Conservation (phyloP, 2,329 filamentous ascomycete genomes). For the Trichoderma sp. region DNA sequence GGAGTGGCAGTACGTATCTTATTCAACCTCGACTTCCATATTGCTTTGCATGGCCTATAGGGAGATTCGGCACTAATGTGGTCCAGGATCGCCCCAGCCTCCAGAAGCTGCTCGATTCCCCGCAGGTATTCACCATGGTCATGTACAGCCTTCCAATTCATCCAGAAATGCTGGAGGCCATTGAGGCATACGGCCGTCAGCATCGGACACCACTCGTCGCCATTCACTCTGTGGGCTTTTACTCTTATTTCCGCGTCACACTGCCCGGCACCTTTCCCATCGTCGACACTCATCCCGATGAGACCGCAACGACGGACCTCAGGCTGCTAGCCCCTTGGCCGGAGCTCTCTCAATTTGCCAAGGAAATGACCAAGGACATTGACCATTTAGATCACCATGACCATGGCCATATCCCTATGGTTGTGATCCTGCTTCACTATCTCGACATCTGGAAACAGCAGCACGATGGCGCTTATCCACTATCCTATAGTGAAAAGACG, state of each 20-base stretch:
- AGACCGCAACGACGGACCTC: slow-evolving; percentile 80
- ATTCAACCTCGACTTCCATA: neutral
- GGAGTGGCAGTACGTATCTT: slow-evolving; percentile 42
- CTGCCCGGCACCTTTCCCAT: slow-evolving; percentile 83
- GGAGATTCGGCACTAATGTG: slow-evolving; percentile 22
- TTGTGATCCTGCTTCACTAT: slow-evolving; percentile 80
- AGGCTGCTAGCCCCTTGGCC: slow-evolving; percentile 84
- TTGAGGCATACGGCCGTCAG: slow-evolving; percentile 53
- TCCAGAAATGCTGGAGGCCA: slow-evolving; percentile 46
- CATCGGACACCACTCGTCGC: slow-evolving; percentile 75
- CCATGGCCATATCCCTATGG: slow-evolving; percentile 89
- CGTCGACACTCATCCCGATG: slow-evolving; percentile 92
- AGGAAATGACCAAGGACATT: slow-evolving; percentile 68
- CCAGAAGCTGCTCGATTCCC: slow-evolving; percentile 45
- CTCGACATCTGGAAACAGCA: slow-evolving; percentile 75
- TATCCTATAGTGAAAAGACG: slow-evolving; percentile 80
- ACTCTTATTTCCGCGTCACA: slow-evolving; percentile 81
- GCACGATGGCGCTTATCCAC: slow-evolving; percentile 70
- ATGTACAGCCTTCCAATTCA: slow-evolving; percentile 57
- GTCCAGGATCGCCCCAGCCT: slow-evolving; percentile 41
- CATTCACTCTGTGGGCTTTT: slow-evolving; percentile 88
- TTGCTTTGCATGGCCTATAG: neutral
- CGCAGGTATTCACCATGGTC: slow-evolving; percentile 54
- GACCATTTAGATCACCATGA: slow-evolving; percentile 73
- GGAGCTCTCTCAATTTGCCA: slow-evolving; percentile 70